phyloP scores from a whole-genome alignment of 1,284 basidiomycete genomes.

The Amylostereum chailletii region DNA sequence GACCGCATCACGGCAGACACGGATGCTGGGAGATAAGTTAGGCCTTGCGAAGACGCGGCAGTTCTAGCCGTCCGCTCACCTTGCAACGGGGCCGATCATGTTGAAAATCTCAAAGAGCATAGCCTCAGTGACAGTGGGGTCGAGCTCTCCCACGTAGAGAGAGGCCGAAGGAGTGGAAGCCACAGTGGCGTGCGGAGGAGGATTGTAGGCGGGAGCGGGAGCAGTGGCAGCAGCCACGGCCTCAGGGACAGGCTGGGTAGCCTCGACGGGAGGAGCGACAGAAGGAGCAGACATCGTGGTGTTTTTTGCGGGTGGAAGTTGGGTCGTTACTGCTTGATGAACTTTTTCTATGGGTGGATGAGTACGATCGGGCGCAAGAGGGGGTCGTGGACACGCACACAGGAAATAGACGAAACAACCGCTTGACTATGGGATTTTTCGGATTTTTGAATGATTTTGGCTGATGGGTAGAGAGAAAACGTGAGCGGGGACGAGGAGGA shows the following conservation, averaged over 20 bases:
- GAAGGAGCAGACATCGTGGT: constrained; percentile 50
- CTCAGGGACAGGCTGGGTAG: constrained; percentile 6
- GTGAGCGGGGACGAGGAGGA: constrained; percentile 8
- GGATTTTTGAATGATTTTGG: constrained; percentile 31
- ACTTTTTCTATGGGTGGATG: constrained; percentile 62
- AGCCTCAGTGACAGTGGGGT: constrained; percentile 95
- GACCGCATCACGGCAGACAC: constrained; percentile 99
- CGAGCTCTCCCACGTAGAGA: constrained; percentile 98
- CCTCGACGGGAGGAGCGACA: constrained; percentile 23
- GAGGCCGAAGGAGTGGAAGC: constrained; percentile 78
- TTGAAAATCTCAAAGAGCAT: constrained; percentile 99
- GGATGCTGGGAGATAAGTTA: constrained; percentile 56
- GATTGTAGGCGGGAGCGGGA: constrained; percentile 50
- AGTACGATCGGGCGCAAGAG: constrained; percentile 13
- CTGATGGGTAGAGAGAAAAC: constrained; percentile 20
- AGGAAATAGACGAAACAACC: constrained; percentile 68
- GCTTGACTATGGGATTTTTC: constrained; percentile 42
- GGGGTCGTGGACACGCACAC: constrained; percentile 33
- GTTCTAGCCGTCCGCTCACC: constrained; percentile 36
- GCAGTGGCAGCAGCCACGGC: constrained; percentile 25
- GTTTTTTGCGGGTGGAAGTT: constrained; percentile 37
- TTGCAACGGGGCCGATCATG: constrained; percentile 98
- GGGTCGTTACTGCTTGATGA: constrained; percentile 83
- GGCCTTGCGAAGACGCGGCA: constrained; percentile 5
- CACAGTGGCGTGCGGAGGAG: constrained; percentile 44